phyloP scores from a whole-genome alignment of 768 basidiomycete genomes.

The Tulasnella sp. region DNA sequence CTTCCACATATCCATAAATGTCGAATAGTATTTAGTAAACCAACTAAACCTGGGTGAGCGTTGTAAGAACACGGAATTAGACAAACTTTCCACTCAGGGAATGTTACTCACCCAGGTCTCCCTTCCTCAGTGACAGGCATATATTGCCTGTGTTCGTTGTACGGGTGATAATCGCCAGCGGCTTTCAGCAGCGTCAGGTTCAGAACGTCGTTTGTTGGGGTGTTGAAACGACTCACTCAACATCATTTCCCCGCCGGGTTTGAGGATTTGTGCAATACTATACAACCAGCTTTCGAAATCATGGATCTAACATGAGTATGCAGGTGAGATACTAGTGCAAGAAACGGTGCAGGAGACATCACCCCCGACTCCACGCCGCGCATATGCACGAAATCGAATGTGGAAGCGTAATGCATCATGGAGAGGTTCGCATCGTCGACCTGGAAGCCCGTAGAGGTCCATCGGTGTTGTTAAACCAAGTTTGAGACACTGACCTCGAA shows the following conservation, averaged over 20 bases:
- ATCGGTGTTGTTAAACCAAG: not conserved
- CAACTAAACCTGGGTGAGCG: constrained; percentile 1
- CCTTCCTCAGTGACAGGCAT: not conserved
- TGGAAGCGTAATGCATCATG: not conserved
- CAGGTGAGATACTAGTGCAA: not conserved
- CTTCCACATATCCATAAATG: not conserved
- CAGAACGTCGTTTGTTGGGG: no score
- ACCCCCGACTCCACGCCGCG: constrained; percentile 3
- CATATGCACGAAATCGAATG: constrained; percentile 11
- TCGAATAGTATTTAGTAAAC: not conserved
- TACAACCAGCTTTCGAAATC: constrained; percentile 11
- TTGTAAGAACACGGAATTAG: not conserved
- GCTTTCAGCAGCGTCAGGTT: no score
- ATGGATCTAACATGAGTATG: not conserved
- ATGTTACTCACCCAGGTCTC: not conserved
- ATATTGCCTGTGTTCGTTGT: not conserved
- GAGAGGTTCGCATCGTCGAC: constrained; percentile 14
- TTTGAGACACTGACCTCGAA: constrained; percentile 1
- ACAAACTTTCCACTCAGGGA: not conserved
- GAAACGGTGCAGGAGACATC: not conserved
- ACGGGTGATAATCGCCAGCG: constrained; percentile 8
- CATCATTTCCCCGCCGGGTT: constrained; percentile 5
- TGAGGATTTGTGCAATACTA: constrained; percentile 1
- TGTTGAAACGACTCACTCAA: no score
- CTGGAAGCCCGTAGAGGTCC: no score